Conservation (phyloP, 148 eudicot species). For the Polygonum maritimum region DNA sequence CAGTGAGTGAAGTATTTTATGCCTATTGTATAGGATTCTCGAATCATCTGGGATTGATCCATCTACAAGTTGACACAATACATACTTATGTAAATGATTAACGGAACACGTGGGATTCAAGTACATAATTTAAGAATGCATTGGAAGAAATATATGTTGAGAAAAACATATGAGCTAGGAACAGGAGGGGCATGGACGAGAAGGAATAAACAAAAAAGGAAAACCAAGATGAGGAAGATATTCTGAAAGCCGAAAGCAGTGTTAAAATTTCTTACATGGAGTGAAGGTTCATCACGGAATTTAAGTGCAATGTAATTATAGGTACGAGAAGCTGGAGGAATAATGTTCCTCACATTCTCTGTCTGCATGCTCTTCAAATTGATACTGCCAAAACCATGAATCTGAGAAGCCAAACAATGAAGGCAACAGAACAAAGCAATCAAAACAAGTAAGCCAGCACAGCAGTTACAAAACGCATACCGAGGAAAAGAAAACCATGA, state of each 20-base stretch:
- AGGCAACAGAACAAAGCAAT: conserved; percentile 26
- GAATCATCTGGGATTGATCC: too few relatives aligned
- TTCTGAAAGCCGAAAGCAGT: not conserved
- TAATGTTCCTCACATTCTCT: conserved; percentile 53
- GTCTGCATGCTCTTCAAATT: conserved; percentile 89
- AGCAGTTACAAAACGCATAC: not conserved
- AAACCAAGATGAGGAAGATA: not conserved
- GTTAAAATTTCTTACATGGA: conserved; percentile 36
- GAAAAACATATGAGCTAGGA: not conserved
- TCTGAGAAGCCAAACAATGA: conserved; percentile 51
- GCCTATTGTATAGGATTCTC: too few relatives aligned
- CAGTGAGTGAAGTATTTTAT: too few relatives aligned
- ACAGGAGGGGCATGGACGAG: not conserved
- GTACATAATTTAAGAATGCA: not conserved
- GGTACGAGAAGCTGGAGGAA: conserved; percentile 74
- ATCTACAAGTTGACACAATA: too few relatives aligned
- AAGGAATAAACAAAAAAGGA: not conserved
- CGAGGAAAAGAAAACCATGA: not conserved
- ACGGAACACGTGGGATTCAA: too few relatives aligned
- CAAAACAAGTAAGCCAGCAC: conserved; percentile 20
- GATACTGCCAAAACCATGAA: conserved; percentile 87
- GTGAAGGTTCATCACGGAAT: conserved; percentile 37
- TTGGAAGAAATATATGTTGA: not conserved
- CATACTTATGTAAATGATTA: too few relatives aligned
- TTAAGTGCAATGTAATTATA: conserved; percentile 71